These are phyloP conservation scores for Solanum pennellii DNA, from an alignment of 257 asterid genomes.

Conservation along the genomic window DNA sequence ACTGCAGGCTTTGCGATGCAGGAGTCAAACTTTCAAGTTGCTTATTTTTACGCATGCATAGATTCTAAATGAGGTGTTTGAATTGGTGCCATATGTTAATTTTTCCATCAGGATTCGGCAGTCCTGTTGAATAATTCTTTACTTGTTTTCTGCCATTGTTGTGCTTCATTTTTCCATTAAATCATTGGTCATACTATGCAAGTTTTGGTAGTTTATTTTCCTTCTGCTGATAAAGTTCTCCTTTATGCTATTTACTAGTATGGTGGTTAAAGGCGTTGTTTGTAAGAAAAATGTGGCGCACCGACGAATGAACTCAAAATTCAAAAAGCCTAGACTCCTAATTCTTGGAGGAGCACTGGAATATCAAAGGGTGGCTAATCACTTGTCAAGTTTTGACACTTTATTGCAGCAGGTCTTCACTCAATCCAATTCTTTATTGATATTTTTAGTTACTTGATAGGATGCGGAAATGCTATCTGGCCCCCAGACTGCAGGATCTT, in stretches of 20 bases:
- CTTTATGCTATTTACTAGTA: slow-evolving; percentile 27
- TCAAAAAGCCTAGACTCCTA: slow-evolving; percentile 73
- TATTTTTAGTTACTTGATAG: background rate
- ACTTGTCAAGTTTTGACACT: slow-evolving; percentile 91
- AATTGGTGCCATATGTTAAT: background rate
- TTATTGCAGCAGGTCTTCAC: slow-evolving; percentile 81
- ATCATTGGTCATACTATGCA: background rate
- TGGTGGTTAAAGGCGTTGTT: slow-evolving; percentile 81
- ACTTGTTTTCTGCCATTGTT: background rate
- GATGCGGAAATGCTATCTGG: background rate
- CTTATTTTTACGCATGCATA: background rate
- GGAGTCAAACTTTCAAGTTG: background rate
- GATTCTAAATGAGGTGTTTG: background rate
- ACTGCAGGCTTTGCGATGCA: background rate
- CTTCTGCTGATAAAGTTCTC: slow-evolving; percentile 11
- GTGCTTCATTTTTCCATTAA: background rate
- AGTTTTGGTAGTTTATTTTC: background rate
- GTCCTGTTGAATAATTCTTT: background rate
- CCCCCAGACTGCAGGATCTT: background rate
- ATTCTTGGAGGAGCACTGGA: slow-evolving; percentile 97
- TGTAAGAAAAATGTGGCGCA: slow-evolving; percentile 96
- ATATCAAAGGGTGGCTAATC: slow-evolving; percentile 86
- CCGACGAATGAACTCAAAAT: slow-evolving; percentile 77
- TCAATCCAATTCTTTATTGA: background rate
- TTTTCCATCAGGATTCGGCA: background rate